Evolutionary conservation across 176 grass and related monocot species (phyloP), one percentile per base, ranked within the genome.

Genomic region (Melocanna baccifera): DNA sequence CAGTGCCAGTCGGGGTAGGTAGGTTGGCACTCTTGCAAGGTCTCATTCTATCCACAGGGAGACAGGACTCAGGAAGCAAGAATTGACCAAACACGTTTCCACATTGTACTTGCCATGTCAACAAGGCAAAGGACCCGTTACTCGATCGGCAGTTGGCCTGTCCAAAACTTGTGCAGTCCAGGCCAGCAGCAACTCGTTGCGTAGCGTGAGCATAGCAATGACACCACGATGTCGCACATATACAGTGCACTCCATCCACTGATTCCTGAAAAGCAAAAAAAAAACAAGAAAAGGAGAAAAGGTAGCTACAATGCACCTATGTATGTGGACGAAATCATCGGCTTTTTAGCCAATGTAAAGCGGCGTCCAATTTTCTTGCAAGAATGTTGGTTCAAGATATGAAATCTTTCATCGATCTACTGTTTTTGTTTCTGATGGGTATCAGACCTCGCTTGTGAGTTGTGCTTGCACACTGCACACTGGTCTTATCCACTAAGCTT

Each of bases 161-260:
- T 42, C 34, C 13, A 25, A 30, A 56, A n/a, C 12, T n/a, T 61
- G 3, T 23, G 55, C 55, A 11, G 55, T 32, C 9, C 0, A 48
- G 61, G 26, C 77, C 43, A 67, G 42, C 62, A 22, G 2, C 76
- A 51, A 22, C 18, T 7, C 46, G 39, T 46, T 20, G 34, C 4
- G 6, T 64, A 72, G 41, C 73, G 73, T 83, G 42, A 53, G 76
- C n/a, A n/a, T n/a, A n/a, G n/a, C 67, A 32, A 52, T 86, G 84
- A 80, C 76, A 48, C 50, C 47, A 70, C 12, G 32, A 50, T 52
- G 45, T 53, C 18, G 13, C 48, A 58, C 29, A 16, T 23, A 3
- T 28, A 59, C 20, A 8, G 20, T 25, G 69, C 41, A 36, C 12
- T 34, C 18, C 58, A 59, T 25, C 25, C 15, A 12, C 29, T 6